Evolutionary conservation across 2,329 filamentous ascomycete genomes (phyloP), one percentile per base, ranked within the genome.

Genomic region (Calonectria fujianensis): DNA sequence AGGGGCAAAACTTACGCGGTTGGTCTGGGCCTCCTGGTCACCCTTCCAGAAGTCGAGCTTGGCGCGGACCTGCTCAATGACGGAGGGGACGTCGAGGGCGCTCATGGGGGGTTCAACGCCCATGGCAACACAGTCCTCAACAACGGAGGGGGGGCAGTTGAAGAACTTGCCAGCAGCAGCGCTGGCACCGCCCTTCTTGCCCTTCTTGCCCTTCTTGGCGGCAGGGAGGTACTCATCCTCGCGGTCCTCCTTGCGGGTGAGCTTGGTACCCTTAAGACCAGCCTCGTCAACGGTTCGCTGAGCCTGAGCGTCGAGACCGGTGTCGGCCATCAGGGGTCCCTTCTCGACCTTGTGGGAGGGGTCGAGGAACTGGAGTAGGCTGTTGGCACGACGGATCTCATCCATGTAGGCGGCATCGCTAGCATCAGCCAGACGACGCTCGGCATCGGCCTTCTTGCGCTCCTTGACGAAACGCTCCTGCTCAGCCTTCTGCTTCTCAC

Each of bases 31-130:
- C 73, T 94, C 92, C 89, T 98, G 97, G 87, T 98, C 94, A 68
- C 91, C 89, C 90, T 98, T 98, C 96, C 96, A 99, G 86, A 94
- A 90, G 37, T 93, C 93, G 68, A 98, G 90, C 91, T 98, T 98
- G 83, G 92, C 94, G 87, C 96, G 96, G 82, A 98, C 91, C 89
- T 98, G 96, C 89, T 98, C 96, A 61, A 95, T 88, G 18, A 94
- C 92, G 74, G 89, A 89, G 32, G 96, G 93, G 18, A 98, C 93
- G 81, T 98, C 96, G 70, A 93, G 90, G 82, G 95, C 92, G 86
- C 92, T 94, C 90, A 96, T 95, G 39, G 97, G 97, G 68, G 96
- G 94, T 74, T 98, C 94, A 79, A 98, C 92, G 81, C 93, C 93
- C 84, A 98, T 91, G 86, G 94, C 94, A 79, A 92, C 89, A 79